phyloP scores from a whole-genome alignment of 2,329 filamentous ascomycete species.

The Ceratocystis ficicola region DNA sequence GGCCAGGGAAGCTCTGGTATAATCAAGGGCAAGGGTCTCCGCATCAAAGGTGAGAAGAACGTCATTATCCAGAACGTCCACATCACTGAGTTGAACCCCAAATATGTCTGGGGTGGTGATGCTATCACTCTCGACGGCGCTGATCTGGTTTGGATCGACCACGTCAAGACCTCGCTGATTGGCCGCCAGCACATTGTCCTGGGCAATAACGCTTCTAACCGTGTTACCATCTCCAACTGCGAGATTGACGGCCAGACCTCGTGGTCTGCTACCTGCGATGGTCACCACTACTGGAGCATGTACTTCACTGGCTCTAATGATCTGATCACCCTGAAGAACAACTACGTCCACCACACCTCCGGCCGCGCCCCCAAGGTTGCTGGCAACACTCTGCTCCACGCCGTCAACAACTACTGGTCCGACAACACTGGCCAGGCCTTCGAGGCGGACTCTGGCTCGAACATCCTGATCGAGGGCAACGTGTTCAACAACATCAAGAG shows the following conservation, averaged over 20 bases:
- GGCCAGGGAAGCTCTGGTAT: constrained; percentile 41
- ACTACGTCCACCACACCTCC: constrained; percentile 48
- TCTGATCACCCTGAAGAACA: constrained; percentile 45
- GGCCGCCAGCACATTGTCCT: constrained; percentile 50
- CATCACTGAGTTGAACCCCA: constrained; percentile 43
- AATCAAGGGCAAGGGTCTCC: constrained; percentile 47
- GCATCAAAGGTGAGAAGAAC: constrained; percentile 35
- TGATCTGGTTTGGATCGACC: constrained; percentile 41
- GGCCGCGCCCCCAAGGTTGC: constrained; percentile 47
- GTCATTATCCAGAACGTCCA: constrained; percentile 50
- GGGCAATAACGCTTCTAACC: constrained; percentile 40
- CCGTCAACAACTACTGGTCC: constrained; percentile 51
- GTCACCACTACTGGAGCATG: constrained; percentile 48
- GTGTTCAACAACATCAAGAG: constrained; percentile 43
- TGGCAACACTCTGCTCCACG: constrained; percentile 45
- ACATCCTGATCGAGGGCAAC: constrained; percentile 45
- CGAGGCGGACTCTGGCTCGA: constrained; percentile 36
- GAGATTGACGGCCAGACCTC: constrained; percentile 44
- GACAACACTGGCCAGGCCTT: constrained; percentile 46
- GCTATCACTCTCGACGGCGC: constrained; percentile 41
- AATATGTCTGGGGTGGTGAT: constrained; percentile 50
- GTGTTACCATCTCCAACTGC: constrained; percentile 48
- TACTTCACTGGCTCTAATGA: constrained; percentile 47
- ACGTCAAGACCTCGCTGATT: constrained; percentile 45
- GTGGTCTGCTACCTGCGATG: constrained; percentile 47